Evolutionary conservation across 225 moss, liverwort and hornwort genomes (phyloP), one percentile per base, ranked within the genome.

Genomic region (Sphagnum contortum): DNA sequence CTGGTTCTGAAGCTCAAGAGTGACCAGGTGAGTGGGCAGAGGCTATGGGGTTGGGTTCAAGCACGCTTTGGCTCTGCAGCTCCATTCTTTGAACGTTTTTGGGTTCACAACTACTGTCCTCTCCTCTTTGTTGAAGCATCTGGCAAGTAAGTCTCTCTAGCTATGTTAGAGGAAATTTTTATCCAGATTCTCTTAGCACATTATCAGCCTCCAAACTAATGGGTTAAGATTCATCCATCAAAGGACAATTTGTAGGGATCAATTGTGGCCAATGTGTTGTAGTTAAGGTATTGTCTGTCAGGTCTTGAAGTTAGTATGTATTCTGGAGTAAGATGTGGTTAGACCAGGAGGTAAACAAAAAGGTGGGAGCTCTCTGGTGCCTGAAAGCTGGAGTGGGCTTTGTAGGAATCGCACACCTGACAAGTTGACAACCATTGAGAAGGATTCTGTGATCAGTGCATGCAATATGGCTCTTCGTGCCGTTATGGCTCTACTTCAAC

Each of bases 381-480:
- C 52, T 52, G 52, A 52, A 52, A 52, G 6, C 52, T 52, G 52
- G 6, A 61, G 62, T 71, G 10, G 29, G 14, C 56, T 62, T 60
- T 69, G 71, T 77, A 87, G 86, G 75, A 87, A 83, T 62, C 83
- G 77, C 64, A 87, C 86, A 58, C 86, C 83, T 71, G 86, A 87
- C 75, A 87, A 83, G 75, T 59, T 87, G 69, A 68, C 80, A 4
- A 55, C 62, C 50, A 10, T 70, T 57, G 86, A 87, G 69, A 80
- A 83, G 65, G 66, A 64, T 55, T 64, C 66, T 66, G 73, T 87
- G 48, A 70, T 49, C 13, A 73, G 12, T 54, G 52, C 69, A 44
- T 87, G 86, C 59, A 78, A 83, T 49, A 46, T 8, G 13, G 73
- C 83, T 60, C 74, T 87, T 49, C 69, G 75, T 29, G 58, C 77